Evolutionary conservation across 1,284 basidiomycete species (phyloP), one percentile per base, ranked within the genome.

Genomic region (Cutaneotrichosporon mucoides): DNA sequence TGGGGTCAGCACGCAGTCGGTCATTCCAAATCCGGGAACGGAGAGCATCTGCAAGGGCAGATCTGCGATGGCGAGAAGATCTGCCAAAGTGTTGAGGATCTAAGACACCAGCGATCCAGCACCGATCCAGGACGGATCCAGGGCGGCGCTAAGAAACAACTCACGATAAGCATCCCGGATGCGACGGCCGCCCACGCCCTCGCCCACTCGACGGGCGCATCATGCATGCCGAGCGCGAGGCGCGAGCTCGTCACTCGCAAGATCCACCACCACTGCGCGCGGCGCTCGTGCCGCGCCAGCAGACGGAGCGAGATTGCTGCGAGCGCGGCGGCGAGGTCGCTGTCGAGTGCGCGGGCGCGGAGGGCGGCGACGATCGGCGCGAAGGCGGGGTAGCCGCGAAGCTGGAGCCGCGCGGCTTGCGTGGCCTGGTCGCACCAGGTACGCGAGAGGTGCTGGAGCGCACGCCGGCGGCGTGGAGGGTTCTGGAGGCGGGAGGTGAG

Each of bases 211-310:
- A 33, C 36, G 41, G 55, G 46, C 47, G 50, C 54, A 4, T 36
- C 37, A 16, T 35, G 37, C n/a, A 50, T 41, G 33, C 44, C 34
- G 33, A 53, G 37, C 10, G 38, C 54, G 4, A 49, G 12, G 3
- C 62, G 59, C 8, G 47, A 49, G 1, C 46, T 16, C 7, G 61
- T 53, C 7, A 62, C 44, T 1, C 37, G 52, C 3, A 57, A 44
- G 4, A 73, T 62, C 70, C 70, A 74, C 72, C 74, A 76, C 73
- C 74, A 75, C 9, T 63, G 48, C 12, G 62, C 59, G 16, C 58
- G 47, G 34, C 66, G 65, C 53, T 76, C 73, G 15, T 51, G 44
- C 3, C 35, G 42, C 1, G 53, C 51, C 15, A 71, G 59, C 2
- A 76, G 62, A 5, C 65, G 64, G 9, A 68, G 46, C 4, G 68